Percentiles rank a stretch among this genome's conserved stretches.
Conservation (phyloP, 2,329 filamentous ascomycete genomes). For the Cyclaneusma minus region DNA sequence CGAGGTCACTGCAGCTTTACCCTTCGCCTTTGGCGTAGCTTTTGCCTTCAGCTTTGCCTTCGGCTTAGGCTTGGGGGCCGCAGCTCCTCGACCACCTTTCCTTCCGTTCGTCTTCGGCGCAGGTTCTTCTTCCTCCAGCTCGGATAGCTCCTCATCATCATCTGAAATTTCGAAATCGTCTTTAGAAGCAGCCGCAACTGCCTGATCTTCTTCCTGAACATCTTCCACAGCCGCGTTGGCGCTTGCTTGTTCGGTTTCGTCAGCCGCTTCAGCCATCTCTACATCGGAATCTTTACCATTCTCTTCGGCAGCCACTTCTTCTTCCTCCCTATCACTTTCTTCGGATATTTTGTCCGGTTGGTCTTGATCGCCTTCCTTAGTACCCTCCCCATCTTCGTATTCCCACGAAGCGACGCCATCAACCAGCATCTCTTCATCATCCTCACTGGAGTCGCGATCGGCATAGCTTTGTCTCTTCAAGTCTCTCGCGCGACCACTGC, state of each 20-base stretch:
- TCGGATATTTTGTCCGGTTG: no score
- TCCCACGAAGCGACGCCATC: conserved; percentile 18
- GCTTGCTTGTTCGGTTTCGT: not conserved
- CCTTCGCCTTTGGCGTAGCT: not conserved
- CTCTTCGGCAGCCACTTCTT: conserved; percentile 6
- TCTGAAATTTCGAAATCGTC: no score
- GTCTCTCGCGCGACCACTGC: conserved; percentile 21
- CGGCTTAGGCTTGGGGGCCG: conserved; percentile 5
- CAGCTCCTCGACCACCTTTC: no score
- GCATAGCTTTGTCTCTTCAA: conserved; percentile 21
- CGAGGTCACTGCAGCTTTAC: no score
- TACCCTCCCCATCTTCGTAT: conserved; percentile 23
- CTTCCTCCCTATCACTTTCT: conserved; percentile 17
- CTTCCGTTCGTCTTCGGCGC: no score
- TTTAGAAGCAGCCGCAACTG: no score
- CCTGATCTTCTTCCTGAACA: conserved; percentile 3
- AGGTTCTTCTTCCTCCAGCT: no score
- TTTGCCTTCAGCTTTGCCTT: conserved; percentile 4
- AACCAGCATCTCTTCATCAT: conserved; percentile 22
- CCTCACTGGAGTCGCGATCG: conserved; percentile 24
- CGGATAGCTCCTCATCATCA: no score
- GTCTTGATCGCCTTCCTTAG: conserved; percentile 20
- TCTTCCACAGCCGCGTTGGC: conserved; percentile 1
- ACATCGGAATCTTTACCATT: no score
- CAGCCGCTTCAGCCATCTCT: conserved; percentile 10